Base-by-base conservation (phyloP, 2,329 filamentous ascomycete species). In the Sclerotinia subarctica region DNA sequence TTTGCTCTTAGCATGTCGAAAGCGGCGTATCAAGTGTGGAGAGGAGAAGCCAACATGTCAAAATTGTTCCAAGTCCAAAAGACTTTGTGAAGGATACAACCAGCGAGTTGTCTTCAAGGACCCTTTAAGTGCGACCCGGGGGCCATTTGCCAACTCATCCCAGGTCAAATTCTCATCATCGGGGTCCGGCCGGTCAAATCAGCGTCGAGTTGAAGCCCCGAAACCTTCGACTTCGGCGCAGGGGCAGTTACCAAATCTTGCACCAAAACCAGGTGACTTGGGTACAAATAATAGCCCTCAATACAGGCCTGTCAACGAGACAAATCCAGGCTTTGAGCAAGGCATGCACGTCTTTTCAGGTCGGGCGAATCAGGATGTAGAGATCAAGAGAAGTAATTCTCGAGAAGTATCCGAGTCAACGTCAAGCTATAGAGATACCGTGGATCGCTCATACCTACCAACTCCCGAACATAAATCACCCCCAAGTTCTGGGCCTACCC, bases 11-110 rank as follows among this genome's bases (percentile, higher is more conserved):
- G 91, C 95, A 68, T 99, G 95, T 80, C 90, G 95, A 71, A 94
- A 92, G 80, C 90, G 95, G 65, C 91, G 95, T 71, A 98, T 99
- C 80, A 99, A 98, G 80, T 99, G 95, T 79, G 95, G 95, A 70
- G 95, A 98, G 78, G 92, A 93, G 75, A 86, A 90, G 62, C 92
- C 92, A 35, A 90, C 66, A 38, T 95, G 92, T 79, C 88, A 85
- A 75, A 96, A 96, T 76, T 96, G 92, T 80, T 88, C 91, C 80
- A 95, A 94, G 76, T 94, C 91, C 24, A 94, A 94, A 79, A 86
- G 92, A 19, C 83, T 88, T 72, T 96, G 92, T 77, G 91, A 95
- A 78, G 92, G 92, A 65, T 95, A 95, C 78, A 93, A 88, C 73
- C 90, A 92, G 77, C 86, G 90, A 58, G 88, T 95, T 66, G 83